Base-by-base conservation (phyloP, 2,329 filamentous ascomycete species). In the Pyrenochaeta sp. region DNA sequence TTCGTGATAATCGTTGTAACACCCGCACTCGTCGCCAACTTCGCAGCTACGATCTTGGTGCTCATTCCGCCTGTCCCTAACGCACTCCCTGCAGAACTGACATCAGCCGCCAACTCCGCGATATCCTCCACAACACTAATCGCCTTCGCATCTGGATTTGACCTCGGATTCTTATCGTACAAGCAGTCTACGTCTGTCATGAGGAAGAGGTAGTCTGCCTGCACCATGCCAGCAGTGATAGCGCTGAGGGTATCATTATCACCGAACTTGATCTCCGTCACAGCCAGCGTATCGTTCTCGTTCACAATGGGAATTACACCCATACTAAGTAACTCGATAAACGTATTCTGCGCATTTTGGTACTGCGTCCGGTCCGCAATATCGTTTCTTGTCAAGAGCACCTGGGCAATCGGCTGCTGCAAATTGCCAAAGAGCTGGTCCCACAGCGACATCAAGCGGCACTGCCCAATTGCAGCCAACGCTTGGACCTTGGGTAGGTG, bases 141-240 rank as follows among this genome's bases (percentile, higher is more conserved):
- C 0, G 95, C 88, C 72, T 90, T 87, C 8, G 95, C 95, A 71
- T 97, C 91, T 0, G 92, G 88, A 70, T 96, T 84, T 1, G 88
- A 89, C 30, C 95, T 86, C 1, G 95, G 95, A 70, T 99, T 99
- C 78, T 94, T 95, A 78, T 96, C 93, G 78, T 99, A 99, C 12
- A 99, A 83, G 74, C 94, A 97, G 76, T 99, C 95, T 47, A 99
- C 95, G 74, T 99, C 95, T 0, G 95, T 99, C 95, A 99, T 98
- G 63, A 99, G 85, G 79, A 99, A 99, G 9, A 99, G 85, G 71
- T 97, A 92, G 73, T 99, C 93, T 50, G 95, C 95, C 72, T 97
- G 92, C 22, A 98, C 91, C 93, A 98, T 98, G 66, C 91, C 95
- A 0, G 95, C 92, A 0, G 95, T 97, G 68, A 99, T 97, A 56